These are phyloP conservation scores for Trichophyton rubrum DNA, from an alignment of 2,329 filamentous ascomycete genomes.

Conservation along the genomic window DNA sequence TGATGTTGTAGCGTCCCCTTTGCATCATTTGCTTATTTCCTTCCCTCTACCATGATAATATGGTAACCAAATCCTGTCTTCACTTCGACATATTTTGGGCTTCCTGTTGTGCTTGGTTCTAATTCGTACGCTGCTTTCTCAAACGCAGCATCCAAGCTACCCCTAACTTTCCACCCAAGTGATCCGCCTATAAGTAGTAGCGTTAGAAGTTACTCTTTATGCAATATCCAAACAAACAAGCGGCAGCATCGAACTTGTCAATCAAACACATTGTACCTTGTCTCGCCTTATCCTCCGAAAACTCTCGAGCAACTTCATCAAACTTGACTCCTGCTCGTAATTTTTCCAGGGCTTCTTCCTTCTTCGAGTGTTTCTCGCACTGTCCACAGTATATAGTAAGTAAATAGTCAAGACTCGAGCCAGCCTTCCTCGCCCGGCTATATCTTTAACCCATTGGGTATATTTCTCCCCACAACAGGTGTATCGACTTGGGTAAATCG, in stretches of 20 bases:
- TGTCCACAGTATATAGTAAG: slow-evolving; percentile 13
- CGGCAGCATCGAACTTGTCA: neutral
- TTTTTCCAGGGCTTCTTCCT: slow-evolving; percentile 52
- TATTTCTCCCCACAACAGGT: neutral
- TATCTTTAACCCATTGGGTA: neutral
- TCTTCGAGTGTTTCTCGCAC: slow-evolving; percentile 53
- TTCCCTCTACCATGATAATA: slow-evolving; percentile 55
- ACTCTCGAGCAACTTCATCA: slow-evolving; percentile 52
- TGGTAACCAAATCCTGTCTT: slow-evolving; percentile 57
- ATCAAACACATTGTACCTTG: slow-evolving; percentile 33
- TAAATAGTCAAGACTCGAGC: neutral
- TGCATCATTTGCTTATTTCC: slow-evolving; percentile 33
- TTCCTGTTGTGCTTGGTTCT: slow-evolving; percentile 48
- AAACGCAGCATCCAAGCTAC: slow-evolving; percentile 45
- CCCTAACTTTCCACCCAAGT: slow-evolving; percentile 51
- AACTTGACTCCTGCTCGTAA: slow-evolving; percentile 49
- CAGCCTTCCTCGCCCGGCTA: neutral
- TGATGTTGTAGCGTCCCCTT: neutral
- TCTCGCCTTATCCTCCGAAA: slow-evolving; percentile 53
- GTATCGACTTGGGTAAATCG: neutral
- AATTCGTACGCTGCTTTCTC: slow-evolving; percentile 51
- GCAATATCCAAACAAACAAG: neutral
- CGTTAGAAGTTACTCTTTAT: neutral
- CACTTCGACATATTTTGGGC: slow-evolving; percentile 48
- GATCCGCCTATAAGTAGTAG: slow-evolving; percentile 38